Conservation (phyloP, 176 grass and related monocot genomes). For the Avena insularis region DNA sequence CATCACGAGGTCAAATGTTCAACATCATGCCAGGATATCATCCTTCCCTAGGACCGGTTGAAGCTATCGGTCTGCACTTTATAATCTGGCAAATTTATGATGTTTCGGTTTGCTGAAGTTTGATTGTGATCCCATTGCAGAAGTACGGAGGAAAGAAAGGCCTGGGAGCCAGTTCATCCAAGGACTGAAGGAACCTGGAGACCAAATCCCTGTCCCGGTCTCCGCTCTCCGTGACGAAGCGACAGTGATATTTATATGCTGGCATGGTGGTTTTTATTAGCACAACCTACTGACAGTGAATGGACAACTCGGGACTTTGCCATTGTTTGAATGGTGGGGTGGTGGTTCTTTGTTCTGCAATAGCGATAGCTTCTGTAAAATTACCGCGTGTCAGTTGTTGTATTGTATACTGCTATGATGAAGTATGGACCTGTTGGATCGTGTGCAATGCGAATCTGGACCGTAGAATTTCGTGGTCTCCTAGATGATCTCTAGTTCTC, state of each 20-base stretch:
- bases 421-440: neutral
- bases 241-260: neutral
- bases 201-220: neutral
- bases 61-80: neutral
- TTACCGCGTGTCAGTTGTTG: conserved; percentile 24
- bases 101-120: conserved; percentile 18
- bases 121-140: conserved; percentile 46
- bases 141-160: conserved; percentile 72
- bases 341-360: conserved; percentile 17
- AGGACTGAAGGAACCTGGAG: conserved; percentile 51
- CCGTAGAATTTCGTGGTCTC: neutral
- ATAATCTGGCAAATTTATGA: neutral
- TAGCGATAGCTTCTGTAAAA: conserved; percentile 39
- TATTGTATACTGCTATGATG: conserved; percentile 17
- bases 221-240: neutral
- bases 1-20: neutral
- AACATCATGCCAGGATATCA: conserved; percentile 1
- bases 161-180: conserved; percentile 50
- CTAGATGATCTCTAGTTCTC: neutral
- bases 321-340: conserved; percentile 29
- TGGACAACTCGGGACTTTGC: conserved; percentile 15
- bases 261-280: conserved; percentile 39
- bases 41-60: neutral
- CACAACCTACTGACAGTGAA: conserved; percentile 53
- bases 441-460: conserved; percentile 13